Base-by-base conservation (phyloP, 148 eudicot genomes). In the Vaccinium myrtillus region DNA sequence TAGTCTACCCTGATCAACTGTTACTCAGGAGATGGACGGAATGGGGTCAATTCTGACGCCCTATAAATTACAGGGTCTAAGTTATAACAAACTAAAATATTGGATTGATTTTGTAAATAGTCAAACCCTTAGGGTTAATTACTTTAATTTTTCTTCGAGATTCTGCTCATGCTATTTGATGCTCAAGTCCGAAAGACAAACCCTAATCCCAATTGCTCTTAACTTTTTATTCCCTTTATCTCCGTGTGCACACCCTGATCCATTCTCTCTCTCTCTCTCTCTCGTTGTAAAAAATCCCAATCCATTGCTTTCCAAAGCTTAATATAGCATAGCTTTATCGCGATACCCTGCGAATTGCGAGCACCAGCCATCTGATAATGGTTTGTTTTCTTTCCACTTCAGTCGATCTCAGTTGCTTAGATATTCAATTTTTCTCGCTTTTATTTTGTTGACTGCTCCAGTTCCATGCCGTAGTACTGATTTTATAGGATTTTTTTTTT, bases 351-450 rank as follows among this genome's bases (percentile, higher is more conserved):
- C 21, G 12, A 74, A 74, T 63, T 55, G 27, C 25, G 79, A 54
- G 36, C 59, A 51, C 84, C 6, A 11, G 53, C 36, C 50, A 73
- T 6, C 43, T 53, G 78, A 83, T 7, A 12, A 83, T 83, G 84
- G 84, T 83, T 55, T 36, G 84, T 74, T 36, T 36, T n/a, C 61
- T 80, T 39, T 73, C 67, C 51, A 74, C 79, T 74, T 54, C 70
- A 49, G 36, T 54, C 54, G 25, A 32, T 74, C 39, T 39, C 55
- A 39, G 55, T 83, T 83, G 39, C 36, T 39, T 13, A 21, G n/a
- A 54, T 19, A 53, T 13, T 32, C 54, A 2, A 19, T 8, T 54
- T 25, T 51, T 8, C 25, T 23, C 9, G 1, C 0, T n/a, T 4
- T 8, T 67, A 30, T 69, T 69, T 27, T 50, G 30, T 15, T 63